Evolutionary conservation across 1,284 basidiomycete genomes (phyloP).

Genomic region (Trametes pubescens): DNA sequence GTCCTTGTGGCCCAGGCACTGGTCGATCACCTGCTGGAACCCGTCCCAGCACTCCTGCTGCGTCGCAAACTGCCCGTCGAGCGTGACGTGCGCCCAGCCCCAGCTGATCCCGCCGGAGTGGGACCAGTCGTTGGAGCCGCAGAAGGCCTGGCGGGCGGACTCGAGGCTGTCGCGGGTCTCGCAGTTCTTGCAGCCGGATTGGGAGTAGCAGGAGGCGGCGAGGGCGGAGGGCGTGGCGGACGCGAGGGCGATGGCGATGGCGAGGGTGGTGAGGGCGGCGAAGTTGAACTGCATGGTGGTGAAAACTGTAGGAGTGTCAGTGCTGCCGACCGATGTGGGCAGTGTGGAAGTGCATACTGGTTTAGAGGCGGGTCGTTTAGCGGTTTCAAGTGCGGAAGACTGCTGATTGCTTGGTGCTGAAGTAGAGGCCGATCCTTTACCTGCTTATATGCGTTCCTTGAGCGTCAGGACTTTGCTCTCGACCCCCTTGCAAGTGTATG

Average conservation of each 20-base stretch:
- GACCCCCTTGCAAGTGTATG: no score
- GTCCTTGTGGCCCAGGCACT: slow-evolving; percentile 13
- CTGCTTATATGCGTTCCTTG: no score
- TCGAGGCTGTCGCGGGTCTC: not conserved
- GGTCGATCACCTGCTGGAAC: slow-evolving; percentile 11
- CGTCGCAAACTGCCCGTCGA: slow-evolving; percentile 7
- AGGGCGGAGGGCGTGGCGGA: slow-evolving; percentile 6
- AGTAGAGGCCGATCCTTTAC: no score
- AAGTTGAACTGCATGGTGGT: slow-evolving; percentile 10
- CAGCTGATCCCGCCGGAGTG: slow-evolving; percentile 3
- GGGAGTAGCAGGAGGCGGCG: slow-evolving; percentile 6
- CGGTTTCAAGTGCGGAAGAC: no score
- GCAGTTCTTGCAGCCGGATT: slow-evolving; percentile 3
- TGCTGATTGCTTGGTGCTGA: no score
- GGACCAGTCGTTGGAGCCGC: slow-evolving; percentile 7
- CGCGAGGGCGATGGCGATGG: slow-evolving; percentile 4
- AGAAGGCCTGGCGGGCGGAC: slow-evolving; percentile 3
- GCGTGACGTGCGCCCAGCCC: slow-evolving; percentile 12
- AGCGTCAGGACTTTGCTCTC: no score
- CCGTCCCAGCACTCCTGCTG: slow-evolving; percentile 18
- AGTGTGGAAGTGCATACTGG: no score
- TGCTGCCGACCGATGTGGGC: no score
- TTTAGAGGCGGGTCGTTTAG: no score
- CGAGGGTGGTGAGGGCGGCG: slow-evolving; percentile 2
- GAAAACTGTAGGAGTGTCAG: not conserved